A percentile compares a stretch with the other conserved stretches of the same genome.
These are phyloP conservation scores for Salisapilia sapeloensis DNA, from an alignment of 352 stramenopile genomes.

Conservation along the genomic window DNA sequence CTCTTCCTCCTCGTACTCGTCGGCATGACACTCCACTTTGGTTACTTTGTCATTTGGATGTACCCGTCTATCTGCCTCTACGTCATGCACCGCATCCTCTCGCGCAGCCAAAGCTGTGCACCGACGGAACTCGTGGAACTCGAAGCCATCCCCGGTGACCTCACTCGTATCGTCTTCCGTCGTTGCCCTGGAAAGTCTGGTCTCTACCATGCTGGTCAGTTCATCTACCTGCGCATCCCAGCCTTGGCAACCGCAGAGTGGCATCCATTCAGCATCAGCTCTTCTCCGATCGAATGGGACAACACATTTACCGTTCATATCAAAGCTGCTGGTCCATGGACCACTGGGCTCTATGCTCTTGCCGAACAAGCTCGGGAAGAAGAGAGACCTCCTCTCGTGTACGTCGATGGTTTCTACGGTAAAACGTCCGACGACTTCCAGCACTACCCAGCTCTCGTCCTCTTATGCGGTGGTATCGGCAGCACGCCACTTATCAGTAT, in stretches of 20 bases:
- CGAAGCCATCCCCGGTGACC: slow-evolving; percentile 67
- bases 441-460: slow-evolving; percentile 63
- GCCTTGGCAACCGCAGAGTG: slow-evolving; percentile 57
- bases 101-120: slow-evolving; percentile 44
- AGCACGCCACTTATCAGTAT: slow-evolving; percentile 81
- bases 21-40: slow-evolving; percentile 48
- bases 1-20: slow-evolving; percentile 74
- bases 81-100: slow-evolving; percentile 66
- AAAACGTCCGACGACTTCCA: slow-evolving; percentile 75
- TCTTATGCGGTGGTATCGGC: slow-evolving; percentile 74
- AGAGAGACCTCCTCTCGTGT: slow-evolving; percentile 64
- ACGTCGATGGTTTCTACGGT: slow-evolving; percentile 71
- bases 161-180: slow-evolving; percentile 67
- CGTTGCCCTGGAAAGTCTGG: slow-evolving; percentile 50
- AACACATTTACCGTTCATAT: slow-evolving; percentile 74
- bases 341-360: slow-evolving; percentile 51
- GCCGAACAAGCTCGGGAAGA: slow-evolving; percentile 63
- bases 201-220: slow-evolving; percentile 70
- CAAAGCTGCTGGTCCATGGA: slow-evolving; percentile 61
- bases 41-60: slow-evolving; percentile 73
- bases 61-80: slow-evolving; percentile 63
- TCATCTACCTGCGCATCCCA: slow-evolving; percentile 61
- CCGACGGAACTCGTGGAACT: slow-evolving; percentile 65
- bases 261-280: slow-evolving; percentile 79
- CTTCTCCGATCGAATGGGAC: slow-evolving; percentile 68